phyloP scores from a whole-genome alignment of 441 rosid species.

The Aleurites moluccanus region DNA sequence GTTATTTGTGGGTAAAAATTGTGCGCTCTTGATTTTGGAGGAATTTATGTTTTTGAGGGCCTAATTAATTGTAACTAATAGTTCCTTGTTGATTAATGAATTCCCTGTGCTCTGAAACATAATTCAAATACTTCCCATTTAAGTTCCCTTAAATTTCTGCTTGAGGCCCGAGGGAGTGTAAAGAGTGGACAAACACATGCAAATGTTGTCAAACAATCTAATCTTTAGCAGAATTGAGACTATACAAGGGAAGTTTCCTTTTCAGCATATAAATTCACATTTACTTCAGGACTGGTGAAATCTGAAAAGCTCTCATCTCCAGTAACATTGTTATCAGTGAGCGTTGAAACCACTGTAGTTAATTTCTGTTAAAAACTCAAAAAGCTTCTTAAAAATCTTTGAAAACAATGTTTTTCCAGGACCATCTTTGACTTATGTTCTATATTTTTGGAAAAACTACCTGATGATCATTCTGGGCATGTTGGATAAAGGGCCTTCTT shows the following conservation, averaged over 20 bases:
- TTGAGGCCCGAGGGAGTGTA: background rate
- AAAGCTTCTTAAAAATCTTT: background rate
- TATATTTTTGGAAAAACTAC: background rate
- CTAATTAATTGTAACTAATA: background rate
- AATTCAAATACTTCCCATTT: background rate
- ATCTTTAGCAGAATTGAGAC: background rate
- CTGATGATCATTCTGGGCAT: background rate
- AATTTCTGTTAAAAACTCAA: background rate
- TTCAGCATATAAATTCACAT: background rate
- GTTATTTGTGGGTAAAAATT: background rate
- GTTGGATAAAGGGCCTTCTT: background rate
- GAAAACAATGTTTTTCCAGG: background rate
- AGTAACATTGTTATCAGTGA: background rate
- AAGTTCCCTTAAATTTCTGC: background rate
- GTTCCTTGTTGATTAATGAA: background rate
- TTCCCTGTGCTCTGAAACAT: background rate
- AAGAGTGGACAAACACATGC: background rate
- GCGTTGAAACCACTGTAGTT: background rate
- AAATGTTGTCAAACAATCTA: background rate
- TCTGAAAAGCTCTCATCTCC: background rate
- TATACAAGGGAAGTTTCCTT: background rate
- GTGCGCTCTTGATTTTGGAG: background rate
- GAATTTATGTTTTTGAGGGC: background rate
- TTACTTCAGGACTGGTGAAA: background rate
- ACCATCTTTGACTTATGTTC: background rate